Percentiles rank a stretch among this genome's conserved stretches.
These are phyloP conservation scores for Aschersonia sp. DNA, from an alignment of 2,329 filamentous ascomycete species.

Conservation along the genomic window DNA sequence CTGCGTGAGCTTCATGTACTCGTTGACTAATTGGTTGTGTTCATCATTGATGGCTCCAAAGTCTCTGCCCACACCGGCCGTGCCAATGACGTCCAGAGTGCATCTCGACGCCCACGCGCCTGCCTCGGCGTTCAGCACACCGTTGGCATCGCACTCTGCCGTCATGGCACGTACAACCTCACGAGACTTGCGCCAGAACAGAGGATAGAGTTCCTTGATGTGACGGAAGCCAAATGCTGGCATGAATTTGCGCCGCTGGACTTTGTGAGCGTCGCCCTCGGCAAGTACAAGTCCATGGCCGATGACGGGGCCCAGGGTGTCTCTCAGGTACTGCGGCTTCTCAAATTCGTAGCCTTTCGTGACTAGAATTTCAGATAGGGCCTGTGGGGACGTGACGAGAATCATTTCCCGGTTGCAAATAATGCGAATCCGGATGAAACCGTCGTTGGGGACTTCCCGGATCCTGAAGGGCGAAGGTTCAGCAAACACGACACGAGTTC, in stretches of 20 bases:
- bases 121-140: constrained; percentile 36
- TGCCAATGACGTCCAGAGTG: constrained; percentile 62
- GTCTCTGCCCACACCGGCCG: constrained; percentile 55
- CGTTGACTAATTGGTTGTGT: constrained; percentile 39
- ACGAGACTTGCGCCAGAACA: constrained; percentile 66
- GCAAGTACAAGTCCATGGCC: constrained; percentile 62
- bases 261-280: constrained; percentile 82
- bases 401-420: constrained; percentile 48
- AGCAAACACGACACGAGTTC: neutral
- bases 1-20: constrained; percentile 40
- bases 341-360: constrained; percentile 56
- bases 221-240: constrained; percentile 79
- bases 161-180: constrained; percentile 55
- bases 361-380: constrained; percentile 52
- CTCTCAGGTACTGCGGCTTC: constrained; percentile 42
- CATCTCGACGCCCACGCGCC: constrained; percentile 49
- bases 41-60: constrained; percentile 51
- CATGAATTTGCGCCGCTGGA: constrained; percentile 65
- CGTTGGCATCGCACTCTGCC: constrained; percentile 11
- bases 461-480: constrained; percentile 26
- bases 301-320: constrained; percentile 46
- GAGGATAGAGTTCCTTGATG: constrained; percentile 67
- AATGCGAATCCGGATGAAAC: constrained; percentile 50
- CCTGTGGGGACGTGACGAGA: constrained; percentile 46
- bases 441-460: constrained; percentile 47